These are phyloP conservation scores for Claviceps arundinis DNA, from an alignment of 2,329 filamentous ascomycete species.

Conservation along the genomic window DNA sequence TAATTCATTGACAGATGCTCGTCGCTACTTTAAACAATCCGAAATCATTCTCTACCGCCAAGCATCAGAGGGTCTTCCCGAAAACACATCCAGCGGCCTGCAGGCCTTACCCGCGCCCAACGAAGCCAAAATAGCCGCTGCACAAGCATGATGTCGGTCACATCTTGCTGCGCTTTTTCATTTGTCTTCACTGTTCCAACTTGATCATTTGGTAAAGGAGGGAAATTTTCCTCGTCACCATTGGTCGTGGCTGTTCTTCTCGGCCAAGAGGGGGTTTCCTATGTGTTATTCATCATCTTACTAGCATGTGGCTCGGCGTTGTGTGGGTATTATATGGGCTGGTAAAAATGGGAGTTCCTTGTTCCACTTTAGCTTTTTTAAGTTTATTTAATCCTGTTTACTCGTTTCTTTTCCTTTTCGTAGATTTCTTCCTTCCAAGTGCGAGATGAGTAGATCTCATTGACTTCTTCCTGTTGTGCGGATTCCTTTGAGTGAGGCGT, in stretches of 20 bases:
- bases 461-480: too few relatives aligned
- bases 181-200: background rate
- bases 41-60: constrained; percentile 96
- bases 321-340: constrained; percentile 10
- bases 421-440: background rate
- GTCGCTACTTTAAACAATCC: constrained; percentile 97
- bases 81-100: constrained; percentile 20
- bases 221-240: background rate
- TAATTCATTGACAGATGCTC: constrained; percentile 50
- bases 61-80: constrained; percentile 38
- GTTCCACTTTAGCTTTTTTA: background rate
- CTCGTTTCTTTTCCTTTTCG: background rate
- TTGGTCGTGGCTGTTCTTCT: background rate
- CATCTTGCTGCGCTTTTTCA: background rate
- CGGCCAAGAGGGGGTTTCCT: constrained; percentile 7
- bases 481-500: too few relatives aligned
- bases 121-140: constrained; percentile 31
- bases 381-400: background rate
- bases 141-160: constrained; percentile 12
- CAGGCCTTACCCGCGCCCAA: constrained; percentile 28
- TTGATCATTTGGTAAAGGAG: background rate
- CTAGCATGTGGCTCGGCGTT: constrained; percentile 29
- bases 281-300: constrained; percentile 1
- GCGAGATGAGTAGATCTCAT: background rate
- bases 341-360: background rate